Percentiles rank a stretch among this genome's conserved stretches.
These are phyloP conservation scores for Chloranthus sessilifolius DNA, from an alignment of 164 flowering plant species.

Conservation along the genomic window DNA sequence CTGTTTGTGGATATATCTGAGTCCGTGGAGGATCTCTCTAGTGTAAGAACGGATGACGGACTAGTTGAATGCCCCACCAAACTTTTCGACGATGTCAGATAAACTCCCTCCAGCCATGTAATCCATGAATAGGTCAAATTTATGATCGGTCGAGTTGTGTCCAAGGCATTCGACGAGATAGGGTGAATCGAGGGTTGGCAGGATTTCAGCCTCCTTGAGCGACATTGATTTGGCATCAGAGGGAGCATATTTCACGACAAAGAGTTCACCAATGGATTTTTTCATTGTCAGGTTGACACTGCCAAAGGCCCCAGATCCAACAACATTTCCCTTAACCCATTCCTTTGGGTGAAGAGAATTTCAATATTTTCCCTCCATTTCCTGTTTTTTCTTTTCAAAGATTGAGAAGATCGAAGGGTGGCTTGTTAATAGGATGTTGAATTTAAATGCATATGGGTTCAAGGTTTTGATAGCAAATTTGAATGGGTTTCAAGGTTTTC, in stretches of 20 bases:
- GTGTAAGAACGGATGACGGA: conserved; percentile 39
- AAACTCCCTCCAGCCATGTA: conserved; percentile 60
- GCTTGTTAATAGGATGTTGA: too few species aligned
- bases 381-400: not conserved
- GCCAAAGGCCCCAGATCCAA: conserved; percentile 52
- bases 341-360: conserved; percentile 15
- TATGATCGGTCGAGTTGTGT: conserved; percentile 10
- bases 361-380: conserved; percentile 20
- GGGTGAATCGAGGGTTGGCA: conserved; percentile 36
- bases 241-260: conserved; percentile 42
- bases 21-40: conserved; percentile 39
- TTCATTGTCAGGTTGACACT: conserved; percentile 44
- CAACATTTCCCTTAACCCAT: conserved; percentile 47
- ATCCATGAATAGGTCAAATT: conserved; percentile 46
- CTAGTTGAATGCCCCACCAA: conserved; percentile 45
- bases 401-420: too few species aligned
- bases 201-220: conserved; percentile 41
- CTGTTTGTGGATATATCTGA: conserved; percentile 35
- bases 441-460: too few species aligned
- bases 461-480: too few species aligned
- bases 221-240: conserved; percentile 20
- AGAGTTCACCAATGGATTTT: conserved; percentile 40
- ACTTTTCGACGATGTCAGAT: conserved; percentile 30
- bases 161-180: conserved; percentile 39
- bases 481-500: too few species aligned